phyloP scores from a whole-genome alignment of 1,284 basidiomycete genomes.

The Microbotryomycetes sp. region DNA sequence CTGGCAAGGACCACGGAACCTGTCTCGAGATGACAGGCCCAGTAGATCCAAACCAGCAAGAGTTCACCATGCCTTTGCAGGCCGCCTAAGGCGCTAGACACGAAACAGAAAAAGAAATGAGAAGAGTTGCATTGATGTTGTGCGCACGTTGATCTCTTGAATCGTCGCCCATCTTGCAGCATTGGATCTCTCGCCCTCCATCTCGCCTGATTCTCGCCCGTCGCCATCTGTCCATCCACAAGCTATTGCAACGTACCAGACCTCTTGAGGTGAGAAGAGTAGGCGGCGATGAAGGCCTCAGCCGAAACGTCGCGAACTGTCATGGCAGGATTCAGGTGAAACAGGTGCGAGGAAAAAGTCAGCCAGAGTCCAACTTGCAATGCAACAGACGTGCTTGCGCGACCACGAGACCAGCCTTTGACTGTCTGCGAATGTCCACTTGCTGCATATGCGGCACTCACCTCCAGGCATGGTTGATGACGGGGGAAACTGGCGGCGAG shows the following conservation, averaged over 20 bases:
- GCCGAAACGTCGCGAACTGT: constrained; percentile 51
- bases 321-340: constrained; percentile 8
- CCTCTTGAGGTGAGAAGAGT: constrained; percentile 88
- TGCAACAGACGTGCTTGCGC: too few species aligned
- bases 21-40: not conserved
- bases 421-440: too few species aligned
- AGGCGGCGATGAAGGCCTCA: constrained; percentile 83
- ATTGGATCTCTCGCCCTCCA: not conserved
- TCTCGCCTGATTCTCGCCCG: not conserved
- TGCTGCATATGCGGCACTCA: not conserved
- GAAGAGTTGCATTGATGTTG: not conserved
- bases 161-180: not conserved
- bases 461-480: not conserved
- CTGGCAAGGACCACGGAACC: not conserved
- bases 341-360: not conserved
- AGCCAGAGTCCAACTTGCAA: too few species aligned
- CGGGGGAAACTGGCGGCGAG: not conserved
- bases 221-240: not conserved
- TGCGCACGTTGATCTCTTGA: not conserved
- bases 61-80: constrained; percentile 28
- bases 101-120: not conserved
- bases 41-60: not conserved
- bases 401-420: too few species aligned
- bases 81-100: constrained; percentile 33
- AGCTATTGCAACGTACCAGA: constrained; percentile 50